Conservation (phyloP, 2,329 filamentous ascomycete genomes). For the Neurospora sp. region DNA sequence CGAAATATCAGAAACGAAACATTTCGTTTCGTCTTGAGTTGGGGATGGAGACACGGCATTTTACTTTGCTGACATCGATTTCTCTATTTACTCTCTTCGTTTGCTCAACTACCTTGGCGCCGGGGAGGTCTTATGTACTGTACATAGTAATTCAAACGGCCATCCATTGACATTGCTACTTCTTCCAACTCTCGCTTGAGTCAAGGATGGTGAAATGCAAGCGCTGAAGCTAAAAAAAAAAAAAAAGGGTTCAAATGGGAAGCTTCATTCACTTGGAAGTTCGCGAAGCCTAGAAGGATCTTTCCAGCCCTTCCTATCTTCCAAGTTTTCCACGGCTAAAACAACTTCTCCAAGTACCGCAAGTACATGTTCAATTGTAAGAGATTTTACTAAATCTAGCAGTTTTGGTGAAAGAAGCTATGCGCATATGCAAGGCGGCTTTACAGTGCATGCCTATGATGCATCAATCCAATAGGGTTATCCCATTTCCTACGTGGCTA, state of each 20-base stretch:
- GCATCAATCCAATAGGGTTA: too few species aligned
- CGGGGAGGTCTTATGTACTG: not conserved
- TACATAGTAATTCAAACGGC: not conserved
- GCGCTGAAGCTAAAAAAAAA: not conserved
- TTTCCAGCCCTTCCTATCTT: not conserved
- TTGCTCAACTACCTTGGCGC: not conserved
- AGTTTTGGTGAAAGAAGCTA: too few species aligned
- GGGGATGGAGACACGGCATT: not conserved
- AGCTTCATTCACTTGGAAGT: not conserved
- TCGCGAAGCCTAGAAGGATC: not conserved
- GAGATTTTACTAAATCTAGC: too few species aligned
- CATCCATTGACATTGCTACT: not conserved
- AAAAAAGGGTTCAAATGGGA: not conserved
- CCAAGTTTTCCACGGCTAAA: not conserved
- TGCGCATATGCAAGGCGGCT: too few species aligned
- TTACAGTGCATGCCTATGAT: too few species aligned
- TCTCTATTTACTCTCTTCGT: not conserved
- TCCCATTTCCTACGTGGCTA: too few species aligned
- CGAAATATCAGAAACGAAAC: not conserved
- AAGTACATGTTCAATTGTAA: too few species aligned
- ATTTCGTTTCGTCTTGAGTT: not conserved
- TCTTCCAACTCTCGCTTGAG: not conserved
- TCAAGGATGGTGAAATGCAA: not conserved
- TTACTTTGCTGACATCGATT: not conserved
- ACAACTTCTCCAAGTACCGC: too few species aligned